A percentile compares a stretch with the other conserved stretches of the same genome.
Evolutionary conservation across 2,329 filamentous ascomycete genomes (phyloP).

Genomic region (Aureobasidium musti): DNA sequence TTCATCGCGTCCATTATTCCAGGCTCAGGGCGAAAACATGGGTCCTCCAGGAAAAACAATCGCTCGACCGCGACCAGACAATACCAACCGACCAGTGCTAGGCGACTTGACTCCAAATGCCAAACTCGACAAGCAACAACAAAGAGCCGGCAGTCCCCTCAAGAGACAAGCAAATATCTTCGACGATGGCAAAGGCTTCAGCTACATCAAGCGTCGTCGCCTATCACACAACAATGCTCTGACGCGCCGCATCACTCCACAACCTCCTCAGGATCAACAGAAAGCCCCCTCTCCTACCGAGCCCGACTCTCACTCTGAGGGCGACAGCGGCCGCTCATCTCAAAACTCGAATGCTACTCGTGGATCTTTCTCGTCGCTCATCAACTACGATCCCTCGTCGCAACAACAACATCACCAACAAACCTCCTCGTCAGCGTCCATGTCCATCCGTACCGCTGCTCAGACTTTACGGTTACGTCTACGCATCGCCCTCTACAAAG

Average conservation of each 20-base stretch:
- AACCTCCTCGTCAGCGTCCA: background rate
- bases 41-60: conserved; percentile 23
- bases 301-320: conserved; percentile 24
- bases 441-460: conserved; percentile 48
- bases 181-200: conserved; percentile 40
- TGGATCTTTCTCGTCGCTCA: conserved; percentile 50
- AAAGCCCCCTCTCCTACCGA: conserved; percentile 35
- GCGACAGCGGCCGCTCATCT: conserved; percentile 33
- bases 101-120: conserved; percentile 41
- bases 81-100: conserved; percentile 30
- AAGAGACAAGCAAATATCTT: conserved; percentile 40
- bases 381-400: conserved; percentile 52
- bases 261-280: conserved; percentile 10
- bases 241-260: conserved; percentile 14
- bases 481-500: conserved; percentile 71
- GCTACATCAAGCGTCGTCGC: conserved; percentile 41
- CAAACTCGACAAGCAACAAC: conserved; percentile 31
- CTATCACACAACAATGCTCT: conserved; percentile 27
- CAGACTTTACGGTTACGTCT: conserved; percentile 69
- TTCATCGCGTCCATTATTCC: conserved; percentile 16
- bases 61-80: conserved; percentile 20
- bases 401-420: conserved; percentile 36
- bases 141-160: conserved; percentile 37
- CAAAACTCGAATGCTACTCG: conserved; percentile 40
- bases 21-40: conserved; percentile 13